Evolutionary conservation across 495 filamentous ascomycete genomes (phyloP), one percentile per base, ranked within the genome.

Genomic region (Xylaria intraflava): DNA sequence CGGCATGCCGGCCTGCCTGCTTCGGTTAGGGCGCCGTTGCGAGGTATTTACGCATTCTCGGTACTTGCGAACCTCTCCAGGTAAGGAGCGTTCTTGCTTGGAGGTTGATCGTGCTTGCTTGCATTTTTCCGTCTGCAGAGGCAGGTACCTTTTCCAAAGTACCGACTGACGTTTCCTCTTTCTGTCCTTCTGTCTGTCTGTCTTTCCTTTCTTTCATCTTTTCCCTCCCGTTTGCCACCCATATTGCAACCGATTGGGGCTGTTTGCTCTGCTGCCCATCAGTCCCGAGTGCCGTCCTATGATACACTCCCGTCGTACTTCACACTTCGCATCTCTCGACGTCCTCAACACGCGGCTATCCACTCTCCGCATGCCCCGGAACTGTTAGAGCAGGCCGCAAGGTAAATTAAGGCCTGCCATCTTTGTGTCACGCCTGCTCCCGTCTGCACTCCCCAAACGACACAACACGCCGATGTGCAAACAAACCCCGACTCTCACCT

Each of bases 321-420:
- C 19, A 6, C 14, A 38, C 17, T 44, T 27, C n/a, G 16, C 30
- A 27, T 20, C 6, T 39, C 19, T 53, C 23, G 50, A 20, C 27
- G 3, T 31, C 8, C 24, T 35, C 38, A 33, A 7, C 20, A 31
- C 39, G 50, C 50, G 46, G 0, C 31, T 17, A 46, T 16, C 50
- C 50, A 31, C 14, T 3, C 35, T 38, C n/a, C n/a, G n/a, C n/a
- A 20, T 29, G 0, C 29, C 23, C n/a, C n/a, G 36, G 2, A 53
- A n/a, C 11, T 46, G 27, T 17, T 19, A 22, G 41, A 10, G 17
- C 30, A 14, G 12, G 29, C n/a, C 10, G 31, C 42, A 40, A 23
- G 2, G 23, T 31, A 53, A 46, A 46, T 42, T 41, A 46, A 52
- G 42, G n/a, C 3, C 46, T 46, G n/a, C 23, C 2, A 29, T 53